Evolutionary conservation across 1,284 basidiomycete species (phyloP), one percentile per base, ranked within the genome.

Genomic region (Peniophora sp.): DNA sequence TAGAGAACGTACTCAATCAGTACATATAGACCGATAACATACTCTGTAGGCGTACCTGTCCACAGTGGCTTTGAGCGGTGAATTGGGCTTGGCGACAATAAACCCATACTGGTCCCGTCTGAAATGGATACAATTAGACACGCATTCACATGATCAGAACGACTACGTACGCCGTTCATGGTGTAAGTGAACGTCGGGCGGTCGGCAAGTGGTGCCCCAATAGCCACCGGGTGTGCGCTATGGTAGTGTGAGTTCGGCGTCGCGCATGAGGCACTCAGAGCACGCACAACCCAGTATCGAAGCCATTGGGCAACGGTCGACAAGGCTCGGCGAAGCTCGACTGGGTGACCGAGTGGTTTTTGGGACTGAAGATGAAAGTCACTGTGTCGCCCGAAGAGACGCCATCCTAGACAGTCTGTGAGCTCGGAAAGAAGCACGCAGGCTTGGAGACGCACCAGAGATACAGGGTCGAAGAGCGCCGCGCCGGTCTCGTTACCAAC

Each of bases 271-370:
- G 50, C 73, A 68, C 67, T 63, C 3, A 51, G 17, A 20, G n/a
- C 15, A 67, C 78, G 57, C 56, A 83, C 80, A 81, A 83, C 61
- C 78, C 79, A 51, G 78, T 75, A 62, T 77, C 69, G 53, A 81
- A 68, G 46, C 79, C 79, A 42, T 74, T 75, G 10, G 68, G 65
- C 46, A 72, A 68, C 43, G 53, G 64, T 39, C 68, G 68, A 64
- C 80, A 79, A 24, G 81, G 77, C 57, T 65, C 63, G 48, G 68
- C 69, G 58, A 81, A 78, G 32, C 78, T 72, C n/a, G 76, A 76
- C 62, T 81, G 79, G 24, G 76, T 74, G 27, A 73, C 77, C 2
- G 76, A 74, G 63, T 81, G 80, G 65, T 82, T 81, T 62, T 72
- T 70, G 52, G 65, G 65, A 50, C 73, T 62, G 69, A 80, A 83